Evolutionary conservation across 495 filamentous ascomycete species (phyloP).

Genomic region (Aspergillus sparsus): DNA sequence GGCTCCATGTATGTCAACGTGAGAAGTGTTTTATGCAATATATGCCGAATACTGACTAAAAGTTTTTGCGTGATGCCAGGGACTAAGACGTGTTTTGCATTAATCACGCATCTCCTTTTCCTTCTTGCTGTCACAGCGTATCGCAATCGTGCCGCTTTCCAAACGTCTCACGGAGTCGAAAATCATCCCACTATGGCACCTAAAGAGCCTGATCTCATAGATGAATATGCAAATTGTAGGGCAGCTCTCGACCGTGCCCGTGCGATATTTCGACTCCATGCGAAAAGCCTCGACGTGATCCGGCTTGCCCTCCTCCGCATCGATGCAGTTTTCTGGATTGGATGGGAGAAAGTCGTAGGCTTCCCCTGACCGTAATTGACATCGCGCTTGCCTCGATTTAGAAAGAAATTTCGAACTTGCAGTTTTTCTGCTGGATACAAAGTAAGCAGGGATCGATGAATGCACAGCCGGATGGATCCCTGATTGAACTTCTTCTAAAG

Average conservation of each 20-base stretch:
- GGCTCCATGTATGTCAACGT: constrained; percentile 10
- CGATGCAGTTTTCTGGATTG: constrained; percentile 15
- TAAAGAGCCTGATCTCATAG: neutral
- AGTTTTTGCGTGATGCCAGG: neutral
- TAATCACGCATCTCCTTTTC: constrained; percentile 1
- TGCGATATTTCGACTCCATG: constrained; percentile 1
- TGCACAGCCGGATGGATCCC: too few species aligned
- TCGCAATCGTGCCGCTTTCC: neutral
- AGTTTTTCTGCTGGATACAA: too few species aligned
- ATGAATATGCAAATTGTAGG: neutral
- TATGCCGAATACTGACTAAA: too few species aligned
- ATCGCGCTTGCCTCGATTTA: too few species aligned
- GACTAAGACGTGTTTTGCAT: constrained; percentile 10
- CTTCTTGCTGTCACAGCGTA: neutral
- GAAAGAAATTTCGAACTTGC: too few species aligned
- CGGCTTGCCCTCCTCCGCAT: constrained; percentile 10
- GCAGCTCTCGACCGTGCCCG: constrained; percentile 3
- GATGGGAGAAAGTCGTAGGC: constrained; percentile 11
- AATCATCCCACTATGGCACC: neutral
- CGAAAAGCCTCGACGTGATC: constrained; percentile 10
- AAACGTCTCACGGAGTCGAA: neutral
- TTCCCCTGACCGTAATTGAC: neutral
- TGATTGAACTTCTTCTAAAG: too few species aligned
- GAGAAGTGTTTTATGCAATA: neutral
- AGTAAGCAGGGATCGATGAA: too few species aligned